Evolutionary conservation across 2,329 filamentous ascomycete genomes (phyloP).

Genomic region (Huntiella abstrusa): DNA sequence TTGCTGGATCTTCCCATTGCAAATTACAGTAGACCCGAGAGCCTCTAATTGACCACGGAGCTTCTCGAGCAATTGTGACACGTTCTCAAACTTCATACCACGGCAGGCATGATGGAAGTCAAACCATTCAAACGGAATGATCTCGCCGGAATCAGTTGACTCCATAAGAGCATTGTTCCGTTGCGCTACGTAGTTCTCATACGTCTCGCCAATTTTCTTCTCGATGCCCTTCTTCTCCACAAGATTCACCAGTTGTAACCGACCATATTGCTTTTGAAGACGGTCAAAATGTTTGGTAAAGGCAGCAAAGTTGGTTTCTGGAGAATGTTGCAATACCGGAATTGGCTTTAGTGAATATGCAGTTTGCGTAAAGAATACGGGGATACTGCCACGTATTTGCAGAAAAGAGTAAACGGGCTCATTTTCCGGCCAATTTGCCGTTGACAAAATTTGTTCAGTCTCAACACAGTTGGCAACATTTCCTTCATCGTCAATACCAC

Average conservation of each 20-base stretch:
- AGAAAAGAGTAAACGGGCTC: slow-evolving; percentile 62
- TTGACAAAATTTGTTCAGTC: slow-evolving; percentile 81
- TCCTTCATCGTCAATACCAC: slow-evolving; percentile 79
- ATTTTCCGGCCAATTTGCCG: slow-evolving; percentile 33
- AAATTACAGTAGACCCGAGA: slow-evolving; percentile 50
- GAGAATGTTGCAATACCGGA: slow-evolving; percentile 64
- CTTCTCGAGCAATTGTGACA: slow-evolving; percentile 56
- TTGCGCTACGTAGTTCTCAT: slow-evolving; percentile 45
- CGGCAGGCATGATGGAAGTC: slow-evolving; percentile 86
- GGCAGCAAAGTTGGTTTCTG: slow-evolving; percentile 58
- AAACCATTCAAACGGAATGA: slow-evolving; percentile 69
- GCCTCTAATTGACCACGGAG: slow-evolving; percentile 48
- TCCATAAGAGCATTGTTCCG: slow-evolving; percentile 35
- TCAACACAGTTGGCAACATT: slow-evolving; percentile 81
- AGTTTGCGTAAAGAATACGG: slow-evolving; percentile 85
- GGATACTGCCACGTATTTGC: slow-evolving; percentile 79
- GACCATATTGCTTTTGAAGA: slow-evolving; percentile 50
- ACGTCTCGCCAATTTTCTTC: slow-evolving; percentile 57
- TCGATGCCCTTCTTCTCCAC: slow-evolving; percentile 82
- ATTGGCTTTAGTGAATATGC: slow-evolving; percentile 85
- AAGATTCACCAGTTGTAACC: slow-evolving; percentile 62
- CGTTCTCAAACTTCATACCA: slow-evolving; percentile 96
- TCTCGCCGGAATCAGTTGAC: neutral
- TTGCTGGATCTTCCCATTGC: slow-evolving; percentile 23
- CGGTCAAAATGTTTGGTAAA: slow-evolving; percentile 63